Base-by-base conservation (phyloP, 352 stramenopile genomes). In the Phytopythium cucurbitacearum region DNA sequence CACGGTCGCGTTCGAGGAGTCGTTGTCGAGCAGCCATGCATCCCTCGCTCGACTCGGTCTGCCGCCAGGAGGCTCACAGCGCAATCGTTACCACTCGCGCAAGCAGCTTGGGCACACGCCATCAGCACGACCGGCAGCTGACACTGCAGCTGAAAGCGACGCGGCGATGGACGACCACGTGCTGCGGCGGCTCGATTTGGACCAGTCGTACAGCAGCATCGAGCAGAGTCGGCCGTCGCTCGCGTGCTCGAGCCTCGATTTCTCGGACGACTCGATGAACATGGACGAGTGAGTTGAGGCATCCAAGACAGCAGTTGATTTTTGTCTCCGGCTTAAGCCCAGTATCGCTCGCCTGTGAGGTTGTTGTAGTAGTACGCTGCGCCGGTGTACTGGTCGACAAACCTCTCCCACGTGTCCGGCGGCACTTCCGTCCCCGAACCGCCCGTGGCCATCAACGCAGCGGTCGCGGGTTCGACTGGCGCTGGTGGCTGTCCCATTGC, bases 331-430 rank as follows among this genome's bases (percentile, higher is more conserved):
- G 28, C 12, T 59, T 52, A 88, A 38, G 79, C 85, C 85, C 85
- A 96, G 56, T 88, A 92, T 42, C 79, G 69, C 48, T 96, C 85
- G 35, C 84, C 85, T 21, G 85, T 96, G 58, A 91, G 69, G 65
- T 67, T 86, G 69, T 95, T 95, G 75, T 92, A 95, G 67, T 91
- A 96, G 60, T 94, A 95, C 3, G 82, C 72, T 10, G 82, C 75
- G 10, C 85, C 85, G 0, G 78, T 90, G 67, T 83, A 87, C 59
- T 96, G 85, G 62, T 96, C 87, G 36, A 89, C 87, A 66, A 89
- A 91, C 48, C 95, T 86, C 12, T 88, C 73, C 85, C 85, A 96
- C 32, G 79, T 76, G 60, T 89, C 78, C 3, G 74, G 70, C 5
- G 76, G 76, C 9, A 67, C 61, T 15, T 62, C 64, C 6, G 35